Percentiles rank a stretch among this genome's conserved stretches.
Conservation (phyloP, 2,329 filamentous ascomycete species). For the Dactylonectria estremocensis region DNA sequence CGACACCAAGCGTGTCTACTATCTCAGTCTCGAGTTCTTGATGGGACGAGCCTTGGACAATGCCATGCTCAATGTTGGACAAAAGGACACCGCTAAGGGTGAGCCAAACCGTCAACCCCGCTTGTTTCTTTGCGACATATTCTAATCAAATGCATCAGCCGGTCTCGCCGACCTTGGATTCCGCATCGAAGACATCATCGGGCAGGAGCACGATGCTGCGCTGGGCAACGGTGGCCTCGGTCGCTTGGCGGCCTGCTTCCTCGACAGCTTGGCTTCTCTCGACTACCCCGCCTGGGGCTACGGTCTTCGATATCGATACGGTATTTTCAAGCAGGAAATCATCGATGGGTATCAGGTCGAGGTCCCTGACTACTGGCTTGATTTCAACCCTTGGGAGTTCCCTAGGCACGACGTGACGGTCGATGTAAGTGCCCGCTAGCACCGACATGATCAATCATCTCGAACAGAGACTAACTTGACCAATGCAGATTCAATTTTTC, state of each 20-base stretch:
- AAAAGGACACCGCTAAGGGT: slow-evolving; percentile 89
- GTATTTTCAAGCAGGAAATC: slow-evolving; percentile 99
- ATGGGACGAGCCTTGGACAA: slow-evolving; percentile 98
- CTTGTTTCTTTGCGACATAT: slow-evolving; percentile 15
- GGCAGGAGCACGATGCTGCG: slow-evolving; percentile 95
- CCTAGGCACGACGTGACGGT: slow-evolving; percentile 95
- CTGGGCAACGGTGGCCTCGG: slow-evolving; percentile 97
- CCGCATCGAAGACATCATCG: slow-evolving; percentile 95
- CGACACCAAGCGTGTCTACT: slow-evolving; percentile 96
- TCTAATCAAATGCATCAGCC: slow-evolving; percentile 65
- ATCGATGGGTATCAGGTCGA: slow-evolving; percentile 98
- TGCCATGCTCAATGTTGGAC: slow-evolving; percentile 95
- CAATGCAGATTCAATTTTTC: slow-evolving; percentile 88
- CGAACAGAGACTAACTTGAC: slow-evolving; percentile 21
- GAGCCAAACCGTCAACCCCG: slow-evolving; percentile 46
- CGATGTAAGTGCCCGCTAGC: slow-evolving; percentile 68
- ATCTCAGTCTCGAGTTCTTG: slow-evolving; percentile 95
- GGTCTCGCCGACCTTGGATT: slow-evolving; percentile 93
- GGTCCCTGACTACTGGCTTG: slow-evolving; percentile 98
- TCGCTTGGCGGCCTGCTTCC: slow-evolving; percentile 94
- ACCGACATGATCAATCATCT: neutral
- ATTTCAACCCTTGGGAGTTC: slow-evolving; percentile 99
- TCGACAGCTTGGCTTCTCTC: slow-evolving; percentile 94
- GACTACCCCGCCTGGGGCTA: slow-evolving; percentile 99
- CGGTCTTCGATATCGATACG: slow-evolving; percentile 93